A percentile compares a stretch with the other conserved stretches of the same genome.
Evolutionary conservation across 371 early-diverging fungal species (phyloP).

Genomic region (Mortierella sp.): DNA sequence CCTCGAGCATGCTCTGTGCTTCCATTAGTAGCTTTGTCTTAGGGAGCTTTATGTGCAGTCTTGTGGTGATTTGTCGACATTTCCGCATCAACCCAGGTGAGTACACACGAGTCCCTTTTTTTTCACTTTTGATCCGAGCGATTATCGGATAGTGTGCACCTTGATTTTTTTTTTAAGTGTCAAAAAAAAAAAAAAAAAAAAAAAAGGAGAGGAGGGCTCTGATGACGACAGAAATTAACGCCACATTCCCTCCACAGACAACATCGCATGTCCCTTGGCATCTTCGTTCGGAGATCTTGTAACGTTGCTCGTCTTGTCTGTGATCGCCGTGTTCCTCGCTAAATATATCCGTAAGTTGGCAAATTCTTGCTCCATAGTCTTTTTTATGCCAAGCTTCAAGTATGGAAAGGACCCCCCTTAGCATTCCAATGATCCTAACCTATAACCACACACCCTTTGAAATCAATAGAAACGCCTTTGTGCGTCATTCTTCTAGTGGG

Average conservation of each 20-base stretch:
- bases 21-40: constrained; percentile 69
- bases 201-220: constrained; percentile 33
- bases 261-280: constrained; percentile 72
- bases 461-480: constrained; percentile 50
- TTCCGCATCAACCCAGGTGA: constrained; percentile 82
- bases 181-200: neutral
- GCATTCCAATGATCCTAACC: neutral
- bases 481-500: constrained; percentile 56
- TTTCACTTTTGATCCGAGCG: too few species aligned
- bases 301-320: constrained; percentile 66
- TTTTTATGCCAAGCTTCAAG: neutral
- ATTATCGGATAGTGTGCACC: too few species aligned
- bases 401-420: neutral
- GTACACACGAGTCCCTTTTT: constrained; percentile 28
- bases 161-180: constrained; percentile 28
- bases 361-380: neutral
- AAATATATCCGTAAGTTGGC: constrained; percentile 52
- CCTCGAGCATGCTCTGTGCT: constrained; percentile 70
- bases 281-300: constrained; percentile 77
- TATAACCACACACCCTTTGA: constrained; percentile 7
- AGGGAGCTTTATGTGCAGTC: constrained; percentile 70
- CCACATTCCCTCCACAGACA: constrained; percentile 47
- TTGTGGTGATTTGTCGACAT: constrained; percentile 66
- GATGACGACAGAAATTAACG: constrained; percentile 35
- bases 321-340: constrained; percentile 55